A percentile compares a stretch with the other conserved stretches of the same genome.
These are phyloP conservation scores for Puccinia polysora DNA, from an alignment of 1,284 basidiomycete genomes.

Conservation along the genomic window DNA sequence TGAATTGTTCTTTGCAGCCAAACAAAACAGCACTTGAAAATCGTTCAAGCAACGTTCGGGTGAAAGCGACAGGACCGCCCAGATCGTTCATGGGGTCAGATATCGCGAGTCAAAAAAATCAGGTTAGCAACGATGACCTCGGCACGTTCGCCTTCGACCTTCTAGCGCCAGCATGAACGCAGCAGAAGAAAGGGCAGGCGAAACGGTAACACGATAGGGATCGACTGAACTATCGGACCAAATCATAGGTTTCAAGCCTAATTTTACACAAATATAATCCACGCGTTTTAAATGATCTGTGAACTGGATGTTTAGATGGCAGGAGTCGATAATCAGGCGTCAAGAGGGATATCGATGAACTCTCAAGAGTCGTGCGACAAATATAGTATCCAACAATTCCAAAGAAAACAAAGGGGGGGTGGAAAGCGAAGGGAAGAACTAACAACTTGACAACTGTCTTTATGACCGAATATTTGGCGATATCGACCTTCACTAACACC, in stretches of 20 bases:
- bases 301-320: too few species aligned
- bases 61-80: too few species aligned
- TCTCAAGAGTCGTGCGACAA: too few species aligned
- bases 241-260: conserved; percentile 53
- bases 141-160: too few species aligned
- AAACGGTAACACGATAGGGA: neutral
- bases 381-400: neutral
- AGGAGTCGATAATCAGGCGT: too few species aligned
- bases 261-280: conserved; percentile 50
- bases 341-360: too few species aligned
- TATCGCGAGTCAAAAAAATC: too few species aligned
- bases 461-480: conserved; percentile 52
- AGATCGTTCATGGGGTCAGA: too few species aligned
- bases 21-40: conserved; percentile 53
- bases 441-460: conserved; percentile 51
- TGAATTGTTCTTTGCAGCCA: conserved; percentile 53
- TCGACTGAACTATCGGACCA: conserved; percentile 52
- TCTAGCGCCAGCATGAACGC: neutral
- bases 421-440: conserved; percentile 46
- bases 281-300: conserved; percentile 51
- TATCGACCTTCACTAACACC: conserved; percentile 54
- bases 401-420: neutral
- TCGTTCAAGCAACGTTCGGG: neutral
- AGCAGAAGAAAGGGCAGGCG: neutral
- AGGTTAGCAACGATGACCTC: neutral